Conservation (phyloP, 768 basidiomycete species). For the Cubamyces sp. region DNA sequence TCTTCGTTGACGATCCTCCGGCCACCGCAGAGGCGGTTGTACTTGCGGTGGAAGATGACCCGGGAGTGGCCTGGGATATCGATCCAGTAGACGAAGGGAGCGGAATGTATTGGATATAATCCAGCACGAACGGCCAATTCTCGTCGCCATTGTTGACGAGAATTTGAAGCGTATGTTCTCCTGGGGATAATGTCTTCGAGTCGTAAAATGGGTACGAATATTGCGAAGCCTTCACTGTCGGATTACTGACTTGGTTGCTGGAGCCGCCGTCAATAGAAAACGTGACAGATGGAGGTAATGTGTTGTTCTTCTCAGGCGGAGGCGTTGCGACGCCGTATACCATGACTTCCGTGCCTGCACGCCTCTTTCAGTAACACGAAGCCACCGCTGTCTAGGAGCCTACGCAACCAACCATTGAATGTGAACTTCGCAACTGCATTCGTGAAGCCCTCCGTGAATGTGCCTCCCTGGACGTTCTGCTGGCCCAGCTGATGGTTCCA, state of each 20-base stretch:
- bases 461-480: slow-evolving; percentile 7
- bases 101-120: slow-evolving; percentile 11
- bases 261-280: slow-evolving; percentile 8
- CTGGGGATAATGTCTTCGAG: not conserved
- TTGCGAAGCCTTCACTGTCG: not conserved
- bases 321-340: slow-evolving; percentile 13
- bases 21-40: not conserved
- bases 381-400: no score
- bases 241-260: slow-evolving; percentile 3
- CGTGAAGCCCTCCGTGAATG: slow-evolving; percentile 2
- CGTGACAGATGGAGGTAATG: slow-evolving; percentile 1
- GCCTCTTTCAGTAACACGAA: not conserved
- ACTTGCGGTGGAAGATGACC: not conserved
- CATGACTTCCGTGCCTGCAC: slow-evolving; percentile 9
- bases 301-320: not conserved
- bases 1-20: not conserved
- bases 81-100: not conserved
- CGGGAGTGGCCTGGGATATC: not conserved
- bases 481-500: slow-evolving; percentile 4
- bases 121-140: slow-evolving; percentile 14
- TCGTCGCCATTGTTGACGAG: slow-evolving; percentile 7
- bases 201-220: slow-evolving; percentile 13
- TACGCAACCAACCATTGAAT: slow-evolving; percentile 9
- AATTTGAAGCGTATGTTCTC: slow-evolving; percentile 11
- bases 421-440: slow-evolving; percentile 5